A percentile compares a stretch with the other conserved stretches of the same genome.
Evolutionary conservation across 768 basidiomycete genomes (phyloP).

Genomic region (Galerina marginata): DNA sequence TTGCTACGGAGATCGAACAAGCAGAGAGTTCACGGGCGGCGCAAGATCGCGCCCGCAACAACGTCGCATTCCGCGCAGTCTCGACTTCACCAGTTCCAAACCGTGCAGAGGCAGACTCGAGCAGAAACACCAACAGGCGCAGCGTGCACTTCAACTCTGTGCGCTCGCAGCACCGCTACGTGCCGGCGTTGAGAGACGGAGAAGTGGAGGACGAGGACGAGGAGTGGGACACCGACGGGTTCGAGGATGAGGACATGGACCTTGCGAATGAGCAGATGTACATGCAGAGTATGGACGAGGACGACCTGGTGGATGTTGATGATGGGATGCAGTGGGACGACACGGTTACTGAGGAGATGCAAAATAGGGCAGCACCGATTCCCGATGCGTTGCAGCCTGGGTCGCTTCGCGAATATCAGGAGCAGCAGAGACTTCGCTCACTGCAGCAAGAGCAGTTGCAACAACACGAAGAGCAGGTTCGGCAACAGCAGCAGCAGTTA

Average conservation of each 20-base stretch:
- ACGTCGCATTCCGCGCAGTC: constrained; percentile 52
- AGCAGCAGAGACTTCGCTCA: constrained; percentile 31
- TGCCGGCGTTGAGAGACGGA: constrained; percentile 86
- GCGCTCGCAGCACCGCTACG: constrained; percentile 73
- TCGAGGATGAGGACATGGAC: constrained; percentile 71
- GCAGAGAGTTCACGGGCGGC: constrained; percentile 54
- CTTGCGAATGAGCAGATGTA: constrained; percentile 59
- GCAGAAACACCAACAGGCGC: constrained; percentile 43
- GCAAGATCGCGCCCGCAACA: constrained; percentile 59
- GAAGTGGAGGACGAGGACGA: constrained; percentile 70
- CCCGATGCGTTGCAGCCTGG: constrained; percentile 45
- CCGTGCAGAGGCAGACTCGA: constrained; percentile 28
- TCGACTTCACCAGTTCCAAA: constrained; percentile 54
- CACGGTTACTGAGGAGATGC: constrained; percentile 53
- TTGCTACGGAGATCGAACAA: constrained; percentile 74
- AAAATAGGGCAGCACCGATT: constrained; percentile 26
- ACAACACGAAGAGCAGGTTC: constrained; percentile 15
- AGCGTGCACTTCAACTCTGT: constrained; percentile 77
- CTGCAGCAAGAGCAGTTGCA: constrained; percentile 18
- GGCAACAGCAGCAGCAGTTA: constrained; percentile 22
- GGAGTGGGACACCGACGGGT: constrained; percentile 72
- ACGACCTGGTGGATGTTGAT: constrained; percentile 63
- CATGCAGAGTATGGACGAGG: constrained; percentile 39
- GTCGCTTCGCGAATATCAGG: constrained; percentile 35
- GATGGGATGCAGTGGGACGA: constrained; percentile 94